Evolutionary conservation across 2,329 filamentous ascomycete species (phyloP), one percentile per base, ranked within the genome.

Genomic region (Scedosporium apiospermum): DNA sequence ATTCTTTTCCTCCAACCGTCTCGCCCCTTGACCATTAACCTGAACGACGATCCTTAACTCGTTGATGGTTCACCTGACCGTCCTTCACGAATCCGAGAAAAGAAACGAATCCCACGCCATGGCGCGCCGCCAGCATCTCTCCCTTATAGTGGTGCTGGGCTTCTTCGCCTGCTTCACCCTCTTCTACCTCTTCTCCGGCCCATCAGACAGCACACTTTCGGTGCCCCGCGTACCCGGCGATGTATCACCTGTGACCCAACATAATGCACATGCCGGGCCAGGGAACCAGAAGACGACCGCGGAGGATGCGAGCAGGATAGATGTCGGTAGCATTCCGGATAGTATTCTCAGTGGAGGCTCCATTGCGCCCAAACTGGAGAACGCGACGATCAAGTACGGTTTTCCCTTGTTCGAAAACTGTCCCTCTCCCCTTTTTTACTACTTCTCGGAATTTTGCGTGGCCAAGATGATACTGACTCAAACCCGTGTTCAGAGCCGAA

Each of bases 331-430:
- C 34, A 67, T 84, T 30, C 75, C 82, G 1, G 73, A 76, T 27
- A 74, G 74, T 53, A 74, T 88, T 18, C 77, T 91, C 23, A 79
- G 81, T 18, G 89, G 89, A 63, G 85, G 85, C 62, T 87, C 86
- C 3, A 93, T 92, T 69, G 90, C 90, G 60, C 88, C 89, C 1
- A 92, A 91, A 75, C 78, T 95, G 61, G 90, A 90, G 70, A 95
- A 95, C 75, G 89, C 88, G 64, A 95, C 90, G 6, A 78, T 85
- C 62, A 95, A 93, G 87, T 88, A 78, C 59, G 80, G 70, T 42
- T 49, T 59, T 30, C 44, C 49, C 23, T 49, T 58, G 42, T 38
- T 60, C 18, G 14, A 46, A 6, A 18, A n/a, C 23, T 38, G 30
- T 34, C 42, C 46, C 23, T 34, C 51, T 57, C 44, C 42, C 61